Evolutionary conservation across 495 filamentous ascomycete species (phyloP), one percentile per base, ranked within the genome.

Genomic region (Penicillium goetzii): DNA sequence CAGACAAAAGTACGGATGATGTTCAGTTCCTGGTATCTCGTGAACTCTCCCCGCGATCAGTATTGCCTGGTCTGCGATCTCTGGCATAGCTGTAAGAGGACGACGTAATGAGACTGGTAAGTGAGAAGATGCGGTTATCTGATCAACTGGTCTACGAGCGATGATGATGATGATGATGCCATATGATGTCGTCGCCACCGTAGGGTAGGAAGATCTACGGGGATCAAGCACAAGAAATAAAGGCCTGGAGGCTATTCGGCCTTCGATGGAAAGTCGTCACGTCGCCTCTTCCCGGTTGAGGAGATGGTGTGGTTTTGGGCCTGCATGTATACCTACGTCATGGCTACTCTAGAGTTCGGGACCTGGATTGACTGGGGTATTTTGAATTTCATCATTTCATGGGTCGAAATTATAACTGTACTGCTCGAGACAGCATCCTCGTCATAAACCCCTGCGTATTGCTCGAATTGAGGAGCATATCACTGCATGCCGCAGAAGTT

Each of bases 171-270:
- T 51, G 4, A 51, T n/a, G 47, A 26, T 51, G 17, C 33, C n/a
- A 28, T 12, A 23, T 55, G 52, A 55, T 55, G 30, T 25, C 52
- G 33, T 55, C 30, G 52, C 32, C 52, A 55, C 52, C 32, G 5
- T 19, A 12, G 15, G 33, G 33, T 38, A 34, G 33, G 1, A 36
- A 55, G 52, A 55, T 55, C 52, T 36, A 7, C 52, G 52, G 52
- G 52, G 52, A 38, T 51, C 47, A 23, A 51, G 47, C 47, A 8
- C 21, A 51, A 17, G 0, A 28, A 17, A 10, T 4, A 17, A 3
- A 12, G 19, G 8, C 47, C 28, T 36, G 19, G 19, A 54, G 50
- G 4, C 25, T 36, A 17, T 21, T n/a, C 28, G 7, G 21, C 32
- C 32, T 17, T 55, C n/a, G 8, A 51, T 55, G 32, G 33, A 38